These are phyloP conservation scores for Ganoderma lucidum DNA, from an alignment of 1,284 basidiomycete species.

Conservation along the genomic window DNA sequence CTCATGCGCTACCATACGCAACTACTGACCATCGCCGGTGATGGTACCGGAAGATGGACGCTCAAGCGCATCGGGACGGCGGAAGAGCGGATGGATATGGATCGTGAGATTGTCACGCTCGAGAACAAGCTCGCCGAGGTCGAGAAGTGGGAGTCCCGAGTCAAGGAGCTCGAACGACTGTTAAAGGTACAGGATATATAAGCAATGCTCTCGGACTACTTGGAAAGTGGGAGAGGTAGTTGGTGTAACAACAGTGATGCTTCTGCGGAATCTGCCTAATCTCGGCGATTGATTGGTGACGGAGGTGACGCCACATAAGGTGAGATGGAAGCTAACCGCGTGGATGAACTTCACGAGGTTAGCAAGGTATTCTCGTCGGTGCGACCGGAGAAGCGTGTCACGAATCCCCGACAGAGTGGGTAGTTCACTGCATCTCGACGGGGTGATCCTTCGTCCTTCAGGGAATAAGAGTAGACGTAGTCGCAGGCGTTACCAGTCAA, in stretches of 20 bases:
- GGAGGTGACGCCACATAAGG: not conserved
- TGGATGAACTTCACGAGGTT: not conserved
- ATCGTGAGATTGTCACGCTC: conserved; percentile 73
- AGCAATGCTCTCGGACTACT: not conserved
- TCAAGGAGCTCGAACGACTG: conserved; percentile 63
- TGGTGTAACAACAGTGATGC: not conserved
- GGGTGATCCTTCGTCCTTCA: not conserved
- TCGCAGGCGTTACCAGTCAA: not conserved
- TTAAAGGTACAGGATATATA: conserved; percentile 45
- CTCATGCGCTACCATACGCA: conserved; percentile 87
- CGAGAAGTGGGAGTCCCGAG: conserved; percentile 67
- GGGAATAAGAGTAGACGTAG: not conserved
- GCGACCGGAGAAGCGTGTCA: not conserved
- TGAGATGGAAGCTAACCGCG: not conserved
- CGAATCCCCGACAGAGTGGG: not conserved
- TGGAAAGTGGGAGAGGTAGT: not conserved
- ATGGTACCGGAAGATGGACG: conserved; percentile 73
- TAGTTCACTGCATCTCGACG: not conserved
- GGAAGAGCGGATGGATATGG: conserved; percentile 76
- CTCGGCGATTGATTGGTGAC: not conserved
- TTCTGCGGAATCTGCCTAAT: not conserved
- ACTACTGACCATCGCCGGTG: conserved; percentile 78
- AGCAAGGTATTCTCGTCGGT: not conserved
- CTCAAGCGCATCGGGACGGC: conserved; percentile 75
- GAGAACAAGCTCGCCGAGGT: conserved; percentile 75